Percentiles rank a stretch among this genome's conserved stretches.
Evolutionary conservation across 2,329 filamentous ascomycete genomes (phyloP).

Genomic region (Paraphoma chrysanthemicola): DNA sequence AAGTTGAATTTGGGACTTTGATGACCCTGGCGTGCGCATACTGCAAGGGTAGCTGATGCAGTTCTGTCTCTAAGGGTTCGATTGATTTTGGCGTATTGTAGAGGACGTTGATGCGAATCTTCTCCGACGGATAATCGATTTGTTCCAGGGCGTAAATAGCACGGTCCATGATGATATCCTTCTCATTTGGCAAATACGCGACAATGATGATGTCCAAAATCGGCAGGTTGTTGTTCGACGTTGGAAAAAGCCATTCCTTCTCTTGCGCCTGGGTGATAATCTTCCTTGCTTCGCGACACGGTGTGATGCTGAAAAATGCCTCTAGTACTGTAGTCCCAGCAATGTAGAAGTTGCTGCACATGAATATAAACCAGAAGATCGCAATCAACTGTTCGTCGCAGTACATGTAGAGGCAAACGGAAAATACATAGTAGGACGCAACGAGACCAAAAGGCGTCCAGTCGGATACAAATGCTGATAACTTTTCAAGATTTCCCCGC

Average conservation of each 20-base stretch:
- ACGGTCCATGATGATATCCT: conserved; percentile 55
- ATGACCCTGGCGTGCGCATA: conserved; percentile 50
- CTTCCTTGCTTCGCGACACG: conserved; percentile 35
- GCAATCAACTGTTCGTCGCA: conserved; percentile 34
- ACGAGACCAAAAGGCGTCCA: conserved; percentile 48
- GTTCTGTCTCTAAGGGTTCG: conserved; percentile 50
- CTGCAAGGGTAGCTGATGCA: conserved; percentile 41
- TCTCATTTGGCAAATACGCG: conserved; percentile 56
- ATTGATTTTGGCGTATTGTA: conserved; percentile 56
- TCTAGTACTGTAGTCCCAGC: conserved; percentile 47
- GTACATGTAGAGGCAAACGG: conserved; percentile 46
- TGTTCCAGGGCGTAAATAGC: conserved; percentile 50
- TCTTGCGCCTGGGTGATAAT: conserved; percentile 31
- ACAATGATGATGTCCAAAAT: conserved; percentile 55
- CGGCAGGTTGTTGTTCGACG: conserved; percentile 45
- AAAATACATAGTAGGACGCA: conserved; percentile 46
- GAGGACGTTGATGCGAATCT: conserved; percentile 52
- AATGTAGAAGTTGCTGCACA: conserved; percentile 49
- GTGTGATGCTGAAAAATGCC: conserved; percentile 40
- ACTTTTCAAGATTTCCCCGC: background rate
- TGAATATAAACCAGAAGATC: conserved; percentile 50
- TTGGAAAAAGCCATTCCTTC: conserved; percentile 38
- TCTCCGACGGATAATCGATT: conserved; percentile 51
- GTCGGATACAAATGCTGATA: conserved; percentile 32
- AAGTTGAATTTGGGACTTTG: conserved; percentile 54